Percentiles rank a stretch among this genome's conserved stretches.
Evolutionary conservation across 495 filamentous ascomycete species (phyloP).

Genomic region (Aspergillus cristatus): DNA sequence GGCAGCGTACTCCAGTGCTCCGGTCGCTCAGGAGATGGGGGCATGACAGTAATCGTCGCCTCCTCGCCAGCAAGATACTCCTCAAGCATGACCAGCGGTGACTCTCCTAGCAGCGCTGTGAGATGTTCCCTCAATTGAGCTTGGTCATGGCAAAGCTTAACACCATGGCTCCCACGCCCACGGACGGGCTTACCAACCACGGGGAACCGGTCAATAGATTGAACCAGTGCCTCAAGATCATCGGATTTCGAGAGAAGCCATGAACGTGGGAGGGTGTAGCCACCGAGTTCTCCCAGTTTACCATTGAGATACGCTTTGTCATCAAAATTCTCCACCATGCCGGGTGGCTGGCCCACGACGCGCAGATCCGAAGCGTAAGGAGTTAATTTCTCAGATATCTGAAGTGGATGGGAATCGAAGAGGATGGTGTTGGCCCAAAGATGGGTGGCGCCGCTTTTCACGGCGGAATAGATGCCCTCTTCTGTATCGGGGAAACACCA

Average conservation of each 20-base stretch:
- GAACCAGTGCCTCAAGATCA: constrained; percentile 4
- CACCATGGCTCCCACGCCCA: constrained; percentile 24
- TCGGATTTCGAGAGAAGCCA: constrained; percentile 9
- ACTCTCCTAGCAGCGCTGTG: constrained; percentile 15
- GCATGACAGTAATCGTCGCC: constrained; percentile 33
- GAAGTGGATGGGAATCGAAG: constrained; percentile 27
- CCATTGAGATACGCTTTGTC: constrained; percentile 31
- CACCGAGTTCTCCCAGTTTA: constrained; percentile 11
- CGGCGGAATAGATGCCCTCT: constrained; percentile 22
- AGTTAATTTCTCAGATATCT: constrained; percentile 14
- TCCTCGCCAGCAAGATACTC: constrained; percentile 32
- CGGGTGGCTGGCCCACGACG: constrained; percentile 27
- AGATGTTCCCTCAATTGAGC: constrained; percentile 18
- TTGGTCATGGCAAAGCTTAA: constrained; percentile 20
- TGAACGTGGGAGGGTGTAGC: constrained; percentile 12
- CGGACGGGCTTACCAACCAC: constrained; percentile 23
- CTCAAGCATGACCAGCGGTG: constrained; percentile 23
- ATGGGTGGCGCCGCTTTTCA: constrained; percentile 25
- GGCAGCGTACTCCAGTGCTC: constrained; percentile 21
- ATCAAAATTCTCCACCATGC: constrained; percentile 28
- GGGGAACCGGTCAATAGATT: constrained; percentile 13
- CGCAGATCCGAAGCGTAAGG: constrained; percentile 9
- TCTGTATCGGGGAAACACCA: constrained; percentile 32
- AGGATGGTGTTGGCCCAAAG: constrained; percentile 33
- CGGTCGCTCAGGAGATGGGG: constrained; percentile 12